Conservation (phyloP, 345 rosid genomes). For the Gossypium mustelinum region DNA sequence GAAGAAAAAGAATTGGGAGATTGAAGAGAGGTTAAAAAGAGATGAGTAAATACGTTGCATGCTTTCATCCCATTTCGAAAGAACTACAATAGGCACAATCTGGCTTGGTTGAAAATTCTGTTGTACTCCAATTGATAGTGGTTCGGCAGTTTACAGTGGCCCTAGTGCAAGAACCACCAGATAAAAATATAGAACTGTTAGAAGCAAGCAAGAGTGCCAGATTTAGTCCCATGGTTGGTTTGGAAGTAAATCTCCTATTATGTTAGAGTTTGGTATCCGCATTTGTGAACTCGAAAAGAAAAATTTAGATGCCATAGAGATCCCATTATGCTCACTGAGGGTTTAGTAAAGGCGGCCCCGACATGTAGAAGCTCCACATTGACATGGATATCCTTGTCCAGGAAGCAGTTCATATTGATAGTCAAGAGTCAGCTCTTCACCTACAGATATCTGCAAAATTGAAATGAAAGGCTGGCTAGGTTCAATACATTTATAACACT, state of each 20-base stretch:
- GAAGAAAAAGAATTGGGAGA: background rate
- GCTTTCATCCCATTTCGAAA: background rate
- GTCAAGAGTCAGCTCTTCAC: slow-evolving; percentile 81
- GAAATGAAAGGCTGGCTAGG: background rate
- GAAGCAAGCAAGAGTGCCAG: background rate
- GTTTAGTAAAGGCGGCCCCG: slow-evolving; percentile 54
- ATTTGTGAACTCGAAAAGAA: background rate
- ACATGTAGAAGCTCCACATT: slow-evolving; percentile 65
- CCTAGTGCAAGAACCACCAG: background rate
- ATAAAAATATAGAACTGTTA: background rate
- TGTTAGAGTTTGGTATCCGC: background rate
- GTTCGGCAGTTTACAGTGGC: background rate
- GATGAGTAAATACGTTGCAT: background rate
- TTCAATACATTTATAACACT: background rate
- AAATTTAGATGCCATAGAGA: background rate
- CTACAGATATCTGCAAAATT: slow-evolving; percentile 72
- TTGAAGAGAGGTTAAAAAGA: background rate
- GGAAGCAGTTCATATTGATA: slow-evolving; percentile 46
- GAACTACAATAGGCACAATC: background rate
- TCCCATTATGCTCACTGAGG: background rate
- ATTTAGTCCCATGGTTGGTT: background rate
- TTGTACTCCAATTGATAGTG: background rate
- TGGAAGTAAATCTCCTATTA: background rate
- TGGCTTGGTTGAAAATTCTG: background rate
- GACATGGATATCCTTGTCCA: slow-evolving; percentile 63